Base-by-base conservation (phyloP, 2,329 filamentous ascomycete genomes). In the Colletotrichum eleusines region DNA sequence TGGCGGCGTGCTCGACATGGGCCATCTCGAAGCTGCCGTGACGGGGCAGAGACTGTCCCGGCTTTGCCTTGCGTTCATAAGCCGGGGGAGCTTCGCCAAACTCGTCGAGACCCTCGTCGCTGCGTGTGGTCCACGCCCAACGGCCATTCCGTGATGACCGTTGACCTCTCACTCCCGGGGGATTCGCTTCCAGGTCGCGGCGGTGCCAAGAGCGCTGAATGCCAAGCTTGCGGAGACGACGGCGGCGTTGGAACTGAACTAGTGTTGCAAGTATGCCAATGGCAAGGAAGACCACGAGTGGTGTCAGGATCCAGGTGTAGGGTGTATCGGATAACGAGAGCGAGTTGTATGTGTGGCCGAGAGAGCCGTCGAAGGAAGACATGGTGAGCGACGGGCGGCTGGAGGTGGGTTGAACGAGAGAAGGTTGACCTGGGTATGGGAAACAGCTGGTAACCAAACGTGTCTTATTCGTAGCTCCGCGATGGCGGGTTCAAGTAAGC, bases 71-170 rank as follows among this genome's bases (percentile, higher is more conserved):
- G 20, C 66, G 71, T 50, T 81, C 82, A 76, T 92, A 92, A 0
- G 90, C 88, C 58, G 90, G 90, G 60, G 90, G 90, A 12, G 89
- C 88, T 77, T 91, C 89, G 35, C 90, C 90, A 53, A 85, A 78
- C 80, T 91, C 89, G 76, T 92, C 86, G 66, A 91, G 78, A 0
- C 90, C 90, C 73, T 92, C 90, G 55, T 85, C 82, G 62, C 60
- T 74, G 16, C 74, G 75, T 38, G 76, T 74, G 11, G 74, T 74
- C 75, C 68, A 78, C 33, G 53, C 54, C 69, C 69, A 72, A 28
- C 69, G 65, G 26, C 69, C 69, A 18, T 40, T 70, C 26, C 69
- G 66, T 28, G 69, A 69, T 23, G 68, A 63, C 9, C 68, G 63
- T 18, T 71, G 68, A n/a, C 57, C 62, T 18, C 67, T 57, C 23